Percentiles rank a stretch among this genome's conserved stretches.
Conservation (phyloP, 2,329 filamentous ascomycete genomes). For the Leptographium radiaticola region DNA sequence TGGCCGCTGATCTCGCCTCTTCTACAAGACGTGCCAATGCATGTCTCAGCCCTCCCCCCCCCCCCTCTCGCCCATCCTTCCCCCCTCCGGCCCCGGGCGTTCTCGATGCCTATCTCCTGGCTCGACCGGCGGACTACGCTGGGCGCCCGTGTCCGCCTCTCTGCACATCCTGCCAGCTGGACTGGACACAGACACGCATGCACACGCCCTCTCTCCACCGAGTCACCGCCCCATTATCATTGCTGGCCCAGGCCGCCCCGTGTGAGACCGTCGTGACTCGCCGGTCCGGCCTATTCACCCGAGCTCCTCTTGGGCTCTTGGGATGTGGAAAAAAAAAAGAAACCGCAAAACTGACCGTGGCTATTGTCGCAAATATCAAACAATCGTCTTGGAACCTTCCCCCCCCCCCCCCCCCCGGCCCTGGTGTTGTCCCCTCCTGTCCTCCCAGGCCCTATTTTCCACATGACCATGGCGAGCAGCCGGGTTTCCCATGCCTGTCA, state of each 20-base stretch:
- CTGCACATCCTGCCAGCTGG: not conserved
- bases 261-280: too few relatives aligned
- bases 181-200: too few relatives aligned
- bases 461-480: slow-evolving; percentile 8
- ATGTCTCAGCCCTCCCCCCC: not conserved
- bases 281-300: too few relatives aligned
- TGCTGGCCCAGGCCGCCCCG: not conserved
- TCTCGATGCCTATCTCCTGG: not conserved
- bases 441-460: not conserved
- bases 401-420: not conserved
- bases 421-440: not conserved
- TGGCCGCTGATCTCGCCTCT: not conserved
- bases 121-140: not conserved
- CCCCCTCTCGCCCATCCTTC: not conserved
- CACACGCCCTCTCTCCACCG: not conserved
- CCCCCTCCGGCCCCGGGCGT: not conserved
- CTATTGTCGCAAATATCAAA: too few relatives aligned
- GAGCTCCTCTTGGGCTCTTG: too few relatives aligned
- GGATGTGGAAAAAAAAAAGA: too few relatives aligned
- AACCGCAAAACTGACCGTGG: too few relatives aligned
- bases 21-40: not conserved
- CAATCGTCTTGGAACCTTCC: not conserved
- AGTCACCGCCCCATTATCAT: not conserved
- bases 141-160: not conserved
- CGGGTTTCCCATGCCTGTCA: slow-evolving; percentile 43